Conservation (phyloP, 2,329 filamentous ascomycete genomes). For the Cercospora sp. region DNA sequence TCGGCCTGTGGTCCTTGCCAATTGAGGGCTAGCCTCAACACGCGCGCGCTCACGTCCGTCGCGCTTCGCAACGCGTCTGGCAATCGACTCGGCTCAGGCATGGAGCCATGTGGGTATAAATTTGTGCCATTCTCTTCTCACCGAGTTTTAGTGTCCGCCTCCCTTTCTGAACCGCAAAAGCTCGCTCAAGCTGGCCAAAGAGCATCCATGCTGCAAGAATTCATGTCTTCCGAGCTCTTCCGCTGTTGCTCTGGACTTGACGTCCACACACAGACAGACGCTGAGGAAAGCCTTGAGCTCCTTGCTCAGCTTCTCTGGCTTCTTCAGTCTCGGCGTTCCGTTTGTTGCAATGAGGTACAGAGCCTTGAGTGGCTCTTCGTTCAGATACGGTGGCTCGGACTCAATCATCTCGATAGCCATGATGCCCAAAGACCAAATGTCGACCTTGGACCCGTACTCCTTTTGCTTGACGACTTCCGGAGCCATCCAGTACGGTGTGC, state of each 20-base stretch:
- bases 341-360: constrained; percentile 97
- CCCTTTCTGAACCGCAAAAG: constrained; percentile 81
- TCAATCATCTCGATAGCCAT: constrained; percentile 99
- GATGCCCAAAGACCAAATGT: constrained; percentile 98
- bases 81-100: background rate
- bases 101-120: constrained; percentile 1
- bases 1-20: background rate
- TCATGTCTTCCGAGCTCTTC: constrained; percentile 88
- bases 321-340: constrained; percentile 94
- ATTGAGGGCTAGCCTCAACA: background rate
- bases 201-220: constrained; percentile 90
- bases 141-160: constrained; percentile 48
- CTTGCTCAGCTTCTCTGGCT: constrained; percentile 95
- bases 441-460: constrained; percentile 96
- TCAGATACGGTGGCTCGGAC: constrained; percentile 94
- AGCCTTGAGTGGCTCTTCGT: constrained; percentile 96
- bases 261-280: constrained; percentile 94
- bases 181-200: constrained; percentile 77
- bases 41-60: background rate
- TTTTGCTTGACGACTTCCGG: constrained; percentile 99
- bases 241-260: constrained; percentile 89
- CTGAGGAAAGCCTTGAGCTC: constrained; percentile 96
- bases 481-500: constrained; percentile 99
- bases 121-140: background rate
- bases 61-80: background rate